Conservation (phyloP, 441 rosid genomes). For the Mallotus japonicus region DNA sequence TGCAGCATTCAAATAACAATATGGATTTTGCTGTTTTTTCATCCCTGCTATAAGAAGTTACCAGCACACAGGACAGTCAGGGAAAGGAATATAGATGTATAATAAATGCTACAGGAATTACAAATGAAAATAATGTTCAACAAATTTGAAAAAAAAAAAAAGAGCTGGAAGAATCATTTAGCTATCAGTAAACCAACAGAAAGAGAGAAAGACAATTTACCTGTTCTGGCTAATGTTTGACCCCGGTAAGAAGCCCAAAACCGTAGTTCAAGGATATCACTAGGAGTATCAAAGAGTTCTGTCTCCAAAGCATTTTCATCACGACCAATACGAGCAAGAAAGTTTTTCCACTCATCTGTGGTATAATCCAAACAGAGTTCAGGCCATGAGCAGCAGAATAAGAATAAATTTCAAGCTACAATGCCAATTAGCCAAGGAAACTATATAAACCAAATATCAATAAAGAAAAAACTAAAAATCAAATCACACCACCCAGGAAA, state of each 20-base stretch:
- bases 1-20: background rate
- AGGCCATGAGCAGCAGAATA: background rate
- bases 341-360: slow-evolving; percentile 98
- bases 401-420: background rate
- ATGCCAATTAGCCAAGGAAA: background rate
- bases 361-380: slow-evolving; percentile 19
- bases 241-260: slow-evolving; percentile 99
- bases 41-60: background rate
- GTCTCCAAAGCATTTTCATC: slow-evolving; percentile 79
- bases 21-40: background rate
- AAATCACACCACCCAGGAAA: background rate
- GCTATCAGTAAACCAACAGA: background rate
- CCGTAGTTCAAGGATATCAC: slow-evolving; percentile 90
- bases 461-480: background rate
- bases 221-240: slow-evolving; percentile 96
- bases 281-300: slow-evolving; percentile 65
- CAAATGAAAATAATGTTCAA: background rate
- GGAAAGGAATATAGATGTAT: background rate
- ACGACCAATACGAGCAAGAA: slow-evolving; percentile 93
- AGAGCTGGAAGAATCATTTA: background rate
- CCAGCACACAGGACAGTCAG: background rate
- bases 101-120: slow-evolving; percentile 4
- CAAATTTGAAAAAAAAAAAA: background rate
- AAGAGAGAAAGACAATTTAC: slow-evolving; percentile 33
- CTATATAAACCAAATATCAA: background rate